Evolutionary conservation across 257 asterid genomes (phyloP), one percentile per base, ranked within the genome.

Genomic region (Ophiorrhiza pumila): DNA sequence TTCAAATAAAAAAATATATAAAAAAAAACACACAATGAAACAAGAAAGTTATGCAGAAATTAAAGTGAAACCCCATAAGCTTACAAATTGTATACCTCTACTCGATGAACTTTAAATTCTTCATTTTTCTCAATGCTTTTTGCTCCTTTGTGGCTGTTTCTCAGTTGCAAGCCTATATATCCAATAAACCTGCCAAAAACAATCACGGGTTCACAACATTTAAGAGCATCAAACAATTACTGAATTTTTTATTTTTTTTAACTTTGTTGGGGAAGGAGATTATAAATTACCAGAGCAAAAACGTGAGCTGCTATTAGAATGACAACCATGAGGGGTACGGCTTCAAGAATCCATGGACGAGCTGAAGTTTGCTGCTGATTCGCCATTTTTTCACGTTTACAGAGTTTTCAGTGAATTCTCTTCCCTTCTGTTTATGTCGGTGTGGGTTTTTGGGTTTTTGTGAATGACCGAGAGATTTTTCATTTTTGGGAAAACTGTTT

Each of bases 91-190:
- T 53, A 55, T 25, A 69, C 62, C 53, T 42, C 57, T 46, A 55
- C 47, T 64, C 65, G 42, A 15, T 42, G 58, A 76, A 73, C 37
- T 58, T 49, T 5, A 2, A 23, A 69, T 15, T 23, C 29, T 35
- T 31, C 57, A 29, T 25, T 42, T 74, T 6, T 68, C 81, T 78
- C 66, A 87, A 35, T 84, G 88, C 57, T 78, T 83, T 80, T 92
- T 92, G 37, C 83, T 80, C 78, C 96, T 84, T 69, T 53, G 79
- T 2, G 91, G 90, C 80, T 82, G 96, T 80, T 83, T 92, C 68
- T 92, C 96, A 69, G 96, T 90, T 63, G 96, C 93, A 75, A 92
- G 79, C 80, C 89, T 80, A 82, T 85, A 92, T 80, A 92, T 87
- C 96, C 97, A 92, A 76, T 88, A 92, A 56, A 84, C 95, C 97